Evolutionary conservation across 73 alveolate genomes (phyloP), one percentile per base, ranked within the genome.

Genomic region (Paraurostyla sp.): DNA sequence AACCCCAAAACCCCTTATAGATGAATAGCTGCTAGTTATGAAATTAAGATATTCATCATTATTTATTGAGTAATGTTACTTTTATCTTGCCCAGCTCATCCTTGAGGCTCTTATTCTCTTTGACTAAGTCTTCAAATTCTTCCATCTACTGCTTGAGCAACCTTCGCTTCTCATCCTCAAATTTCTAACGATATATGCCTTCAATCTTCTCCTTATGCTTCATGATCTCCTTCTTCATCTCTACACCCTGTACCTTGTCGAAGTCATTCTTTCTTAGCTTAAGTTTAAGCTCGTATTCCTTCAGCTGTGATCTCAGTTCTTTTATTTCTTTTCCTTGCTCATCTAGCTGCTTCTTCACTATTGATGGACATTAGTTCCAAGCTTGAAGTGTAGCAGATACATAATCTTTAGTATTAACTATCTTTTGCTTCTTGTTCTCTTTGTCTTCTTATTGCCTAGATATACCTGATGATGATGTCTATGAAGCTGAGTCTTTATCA

Each of bases 91-190:
- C 89, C 7, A 78, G 33, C 35, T 78, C 89, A 52, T 78, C 89
- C 40, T 78, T 78, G 2, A 78, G 50, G 11, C 23, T 18, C 32
- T 54, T 78, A 36, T 78, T 78, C 60, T 78, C 89, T 30, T 54
- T 40, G 41, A 78, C 78, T 27, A 78, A 25, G 62, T 54, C 89
- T 38, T 78, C 89, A 54, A 78, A 78, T 27, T 78, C 89, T 13
- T 54, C 80, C 89, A 78, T 78, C 62, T 78, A 30, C 11, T 1
- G 9, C 60, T 78, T 78, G n/a, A 78, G 58, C 4, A 78, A 27
- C 38, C 69, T 78, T 27, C 89, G 78, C 80, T 78, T 78, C 41
- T 78, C 89, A 40, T 78, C 89, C 42, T 78, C 89, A 30, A 78
- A 18, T 43, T 54, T 50, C 60, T 78, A 35, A 22, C 78, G 27